Evolutionary conservation across 331 rosid species (phyloP).

Genomic region (Cydonia oblonga): DNA sequence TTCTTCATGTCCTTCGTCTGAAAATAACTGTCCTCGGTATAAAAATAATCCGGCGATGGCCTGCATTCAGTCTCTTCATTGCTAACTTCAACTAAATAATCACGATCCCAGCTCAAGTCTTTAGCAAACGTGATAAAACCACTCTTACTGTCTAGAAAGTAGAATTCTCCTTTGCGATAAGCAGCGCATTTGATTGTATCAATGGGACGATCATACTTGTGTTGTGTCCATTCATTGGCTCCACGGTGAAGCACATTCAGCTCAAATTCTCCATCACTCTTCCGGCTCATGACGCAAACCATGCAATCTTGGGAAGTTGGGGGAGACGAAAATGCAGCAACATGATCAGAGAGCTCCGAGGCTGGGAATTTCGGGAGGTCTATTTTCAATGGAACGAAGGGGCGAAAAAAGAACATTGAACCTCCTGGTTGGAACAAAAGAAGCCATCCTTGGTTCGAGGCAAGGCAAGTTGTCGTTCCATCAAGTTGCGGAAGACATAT

Average conservation of each 20-base stretch:
- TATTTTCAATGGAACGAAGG: conserved; percentile 1
- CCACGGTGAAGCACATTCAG: not conserved
- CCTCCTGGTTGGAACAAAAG: not conserved
- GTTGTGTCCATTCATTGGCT: not conserved
- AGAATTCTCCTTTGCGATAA: not conserved
- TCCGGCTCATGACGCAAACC: not conserved
- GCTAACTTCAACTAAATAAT: not conserved
- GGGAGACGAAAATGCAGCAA: conserved; percentile 10
- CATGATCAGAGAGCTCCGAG: not conserved
- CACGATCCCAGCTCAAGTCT: not conserved
- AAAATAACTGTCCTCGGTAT: too few relatives aligned
- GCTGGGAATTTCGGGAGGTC: not conserved
- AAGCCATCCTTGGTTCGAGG: conserved; percentile 1
- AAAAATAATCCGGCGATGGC: not conserved
- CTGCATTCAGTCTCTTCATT: too few relatives aligned
- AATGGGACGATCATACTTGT: not conserved
- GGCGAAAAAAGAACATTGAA: conserved; percentile 11
- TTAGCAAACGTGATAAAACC: not conserved
- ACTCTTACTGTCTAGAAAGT: not conserved
- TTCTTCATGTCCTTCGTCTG: not conserved
- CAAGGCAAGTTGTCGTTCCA: conserved; percentile 20
- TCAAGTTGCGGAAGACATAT: conserved; percentile 2
- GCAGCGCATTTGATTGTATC: not conserved
- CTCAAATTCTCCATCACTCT: not conserved
- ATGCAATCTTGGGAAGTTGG: conserved; percentile 11